A percentile compares a stretch with the other conserved stretches of the same genome.
phyloP scores from a whole-genome alignment of 148 eudicot species.

The Arbutus unedo region DNA sequence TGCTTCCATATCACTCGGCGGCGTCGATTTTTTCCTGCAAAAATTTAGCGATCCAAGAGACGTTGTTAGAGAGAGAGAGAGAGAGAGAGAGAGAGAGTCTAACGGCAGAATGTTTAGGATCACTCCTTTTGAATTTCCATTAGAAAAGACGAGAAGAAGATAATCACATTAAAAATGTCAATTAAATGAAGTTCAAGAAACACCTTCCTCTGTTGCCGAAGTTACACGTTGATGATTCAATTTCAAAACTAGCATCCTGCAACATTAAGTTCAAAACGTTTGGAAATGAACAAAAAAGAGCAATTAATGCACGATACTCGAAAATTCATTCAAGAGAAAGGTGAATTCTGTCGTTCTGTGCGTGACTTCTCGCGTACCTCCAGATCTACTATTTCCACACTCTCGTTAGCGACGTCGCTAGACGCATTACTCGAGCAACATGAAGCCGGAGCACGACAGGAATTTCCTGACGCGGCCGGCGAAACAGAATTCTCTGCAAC shows the following conservation, averaged over 20 bases:
- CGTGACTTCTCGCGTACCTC: slow-evolving; percentile 31
- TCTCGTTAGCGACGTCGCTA: slow-evolving; percentile 18
- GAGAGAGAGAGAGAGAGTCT: slow-evolving; percentile 6
- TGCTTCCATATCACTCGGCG: slow-evolving; percentile 14
- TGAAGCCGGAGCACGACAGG: slow-evolving; percentile 14
- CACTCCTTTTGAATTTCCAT: slow-evolving; percentile 34
- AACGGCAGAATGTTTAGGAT: slow-evolving; percentile 16
- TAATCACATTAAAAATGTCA: slow-evolving; percentile 8
- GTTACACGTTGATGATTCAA: slow-evolving; percentile 20
- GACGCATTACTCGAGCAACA: slow-evolving; percentile 35
- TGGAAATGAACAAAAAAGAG: neutral
- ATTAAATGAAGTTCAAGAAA: slow-evolving; percentile 13
- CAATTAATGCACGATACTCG: slow-evolving; percentile 7
- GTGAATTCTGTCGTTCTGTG: neutral
- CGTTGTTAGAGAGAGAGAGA: neutral
- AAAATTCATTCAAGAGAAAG: neutral
- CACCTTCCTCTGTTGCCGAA: slow-evolving; percentile 25
- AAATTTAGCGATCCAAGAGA: neutral
- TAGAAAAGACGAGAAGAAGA: slow-evolving; percentile 15
- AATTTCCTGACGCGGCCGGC: neutral
- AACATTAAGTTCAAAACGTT: slow-evolving; percentile 4
- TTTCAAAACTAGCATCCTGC: slow-evolving; percentile 18
- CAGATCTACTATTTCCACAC: slow-evolving; percentile 33
- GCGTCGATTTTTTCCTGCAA: slow-evolving; percentile 33
- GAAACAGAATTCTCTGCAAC: slow-evolving; percentile 2